These are phyloP conservation scores for Acanthamoeba healyi DNA, from an alignment of 208 protist genomes.

Conservation along the genomic window DNA sequence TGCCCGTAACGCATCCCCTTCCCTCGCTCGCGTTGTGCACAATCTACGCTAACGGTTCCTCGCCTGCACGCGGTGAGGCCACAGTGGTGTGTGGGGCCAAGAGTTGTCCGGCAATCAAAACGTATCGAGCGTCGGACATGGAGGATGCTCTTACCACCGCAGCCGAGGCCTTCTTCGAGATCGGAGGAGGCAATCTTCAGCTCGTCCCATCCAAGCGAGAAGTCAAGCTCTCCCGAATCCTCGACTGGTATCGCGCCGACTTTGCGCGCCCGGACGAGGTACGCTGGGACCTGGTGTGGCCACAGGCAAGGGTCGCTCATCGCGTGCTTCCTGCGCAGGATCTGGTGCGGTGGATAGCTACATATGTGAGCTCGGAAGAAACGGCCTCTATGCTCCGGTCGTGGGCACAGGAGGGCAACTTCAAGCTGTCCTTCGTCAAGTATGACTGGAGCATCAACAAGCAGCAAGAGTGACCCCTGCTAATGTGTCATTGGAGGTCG, in stretches of 20 bases:
- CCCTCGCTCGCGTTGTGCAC: not conserved
- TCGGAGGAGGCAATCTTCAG: not conserved
- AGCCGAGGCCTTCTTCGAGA: not conserved
- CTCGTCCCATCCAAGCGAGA: not conserved
- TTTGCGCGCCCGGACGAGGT: conserved; percentile 22
- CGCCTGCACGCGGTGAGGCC: too few relatives aligned
- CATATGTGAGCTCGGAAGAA: not conserved
- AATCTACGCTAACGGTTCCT: not conserved
- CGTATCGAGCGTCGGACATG: not conserved
- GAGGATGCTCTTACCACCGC: not conserved
- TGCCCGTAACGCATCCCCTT: not conserved
- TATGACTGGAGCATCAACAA: conserved; percentile 39
- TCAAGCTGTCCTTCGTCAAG: not conserved
- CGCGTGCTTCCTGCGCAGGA: not conserved
- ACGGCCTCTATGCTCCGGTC: not conserved
- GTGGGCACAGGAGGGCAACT: not conserved
- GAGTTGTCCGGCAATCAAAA: conserved; percentile 16
- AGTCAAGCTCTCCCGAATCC: conserved; percentile 48
- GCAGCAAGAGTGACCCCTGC: too few relatives aligned
- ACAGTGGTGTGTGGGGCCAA: conserved; percentile 11
- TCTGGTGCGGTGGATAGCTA: not conserved
- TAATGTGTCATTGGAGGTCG: too few relatives aligned
- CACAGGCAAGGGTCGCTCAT: not conserved
- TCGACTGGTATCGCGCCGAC: conserved; percentile 10
- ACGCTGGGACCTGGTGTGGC: not conserved